Percentiles rank a stretch among this genome's conserved stretches.
phyloP scores from a whole-genome alignment of 805 yeast species.

The Yamadazyma nakazawae region DNA sequence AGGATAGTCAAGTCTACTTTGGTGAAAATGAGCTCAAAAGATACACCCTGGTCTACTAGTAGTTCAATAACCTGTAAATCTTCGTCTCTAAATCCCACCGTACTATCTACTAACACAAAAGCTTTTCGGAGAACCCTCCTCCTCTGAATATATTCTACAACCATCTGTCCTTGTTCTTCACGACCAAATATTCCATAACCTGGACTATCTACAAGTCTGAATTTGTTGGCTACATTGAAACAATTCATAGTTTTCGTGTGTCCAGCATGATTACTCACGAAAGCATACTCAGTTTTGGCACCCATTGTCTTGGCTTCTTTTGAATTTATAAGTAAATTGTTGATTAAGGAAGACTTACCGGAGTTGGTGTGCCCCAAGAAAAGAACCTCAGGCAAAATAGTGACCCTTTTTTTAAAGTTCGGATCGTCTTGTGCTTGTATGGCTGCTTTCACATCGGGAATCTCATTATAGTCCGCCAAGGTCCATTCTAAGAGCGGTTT shows the following conservation, averaged over 20 bases:
- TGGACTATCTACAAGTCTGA: conserved; percentile 79
- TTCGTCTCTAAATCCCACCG: conserved; percentile 54
- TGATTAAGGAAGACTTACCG: conserved; percentile 79
- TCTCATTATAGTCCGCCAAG: conserved; percentile 45
- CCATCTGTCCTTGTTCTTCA: conserved; percentile 64
- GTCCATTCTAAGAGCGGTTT: conserved; percentile 59
- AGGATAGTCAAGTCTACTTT: conserved; percentile 59
- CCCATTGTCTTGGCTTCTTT: conserved; percentile 19
- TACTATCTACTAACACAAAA: conserved; percentile 59
- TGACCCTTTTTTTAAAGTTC: conserved; percentile 11
- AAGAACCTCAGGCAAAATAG: conserved; percentile 62
- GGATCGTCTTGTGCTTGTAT: conserved; percentile 10
- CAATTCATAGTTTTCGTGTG: conserved; percentile 65
- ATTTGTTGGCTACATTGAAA: conserved; percentile 59
- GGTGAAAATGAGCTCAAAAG: conserved; percentile 74
- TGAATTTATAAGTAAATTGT: conserved; percentile 47
- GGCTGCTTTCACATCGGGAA: conserved; percentile 52
- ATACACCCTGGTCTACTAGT: conserved; percentile 52
- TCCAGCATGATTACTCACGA: conserved; percentile 53
- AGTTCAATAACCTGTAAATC: conserved; percentile 54
- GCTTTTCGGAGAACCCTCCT: conserved; percentile 55
- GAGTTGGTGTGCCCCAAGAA: conserved; percentile 81
- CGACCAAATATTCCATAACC: conserved; percentile 82
- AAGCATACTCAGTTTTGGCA: conserved; percentile 15
- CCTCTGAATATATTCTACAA: conserved; percentile 56